These are phyloP conservation scores for Debaryomycetaceae sp. DNA, from an alignment of 1,139 yeast genomes.

Conservation along the genomic window DNA sequence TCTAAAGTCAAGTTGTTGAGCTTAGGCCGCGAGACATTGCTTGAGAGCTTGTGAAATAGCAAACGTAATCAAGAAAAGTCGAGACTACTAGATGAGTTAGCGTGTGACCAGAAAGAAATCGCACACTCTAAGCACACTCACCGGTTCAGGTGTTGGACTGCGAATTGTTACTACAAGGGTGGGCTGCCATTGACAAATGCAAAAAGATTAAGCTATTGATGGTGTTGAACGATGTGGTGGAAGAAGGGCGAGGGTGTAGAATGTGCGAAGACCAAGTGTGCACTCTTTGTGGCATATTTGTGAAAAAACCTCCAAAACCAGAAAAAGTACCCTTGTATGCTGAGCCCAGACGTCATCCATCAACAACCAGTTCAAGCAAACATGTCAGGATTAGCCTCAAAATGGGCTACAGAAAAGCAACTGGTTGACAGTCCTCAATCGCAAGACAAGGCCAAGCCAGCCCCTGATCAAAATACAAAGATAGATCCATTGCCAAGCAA, in stretches of 20 bases:
- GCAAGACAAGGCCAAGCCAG: conserved; percentile 19
- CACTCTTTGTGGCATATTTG: no score
- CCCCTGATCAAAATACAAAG: conserved; percentile 12
- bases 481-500: conserved; percentile 21
- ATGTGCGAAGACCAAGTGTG: not conserved
- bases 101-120: not conserved
- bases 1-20: conserved; percentile 51
- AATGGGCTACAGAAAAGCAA: conserved; percentile 34
- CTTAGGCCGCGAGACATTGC: conserved; percentile 48
- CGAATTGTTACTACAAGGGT: not conserved
- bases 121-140: not conserved
- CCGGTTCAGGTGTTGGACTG: not conserved
- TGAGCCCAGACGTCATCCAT: no score
- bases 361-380: no score
- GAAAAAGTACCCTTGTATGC: no score
- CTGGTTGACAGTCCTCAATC: conserved; percentile 21
- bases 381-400: conserved; percentile 23
- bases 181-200: not conserved
- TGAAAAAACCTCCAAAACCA: no score
- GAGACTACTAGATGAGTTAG: no score
- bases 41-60: conserved; percentile 31
- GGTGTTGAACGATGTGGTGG: not conserved
- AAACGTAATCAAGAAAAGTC: no score
- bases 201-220: not conserved
- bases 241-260: not conserved